phyloP scores from a whole-genome alignment of 805 yeast species.

The Kregervanrija fluxuum region DNA sequence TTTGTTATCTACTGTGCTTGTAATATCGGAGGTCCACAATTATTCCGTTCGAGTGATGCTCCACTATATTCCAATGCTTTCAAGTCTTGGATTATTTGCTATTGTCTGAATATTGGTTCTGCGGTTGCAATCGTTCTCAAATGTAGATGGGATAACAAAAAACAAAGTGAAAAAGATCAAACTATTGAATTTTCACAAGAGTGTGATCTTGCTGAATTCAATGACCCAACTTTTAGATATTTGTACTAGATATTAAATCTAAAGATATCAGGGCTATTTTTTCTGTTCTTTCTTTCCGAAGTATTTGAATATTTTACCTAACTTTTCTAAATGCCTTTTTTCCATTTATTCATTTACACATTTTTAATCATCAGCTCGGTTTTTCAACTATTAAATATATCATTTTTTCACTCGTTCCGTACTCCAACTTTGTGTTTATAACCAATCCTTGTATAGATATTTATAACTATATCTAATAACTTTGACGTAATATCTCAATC shows the following conservation, averaged over 20 bases:
- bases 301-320: no score
- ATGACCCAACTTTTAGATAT: slow-evolving; percentile 17
- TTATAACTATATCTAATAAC: no score
- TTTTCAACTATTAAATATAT: no score
- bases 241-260: slow-evolving; percentile 6
- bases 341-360: no score
- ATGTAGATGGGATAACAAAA: slow-evolving; percentile 9
- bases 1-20: slow-evolving; percentile 60
- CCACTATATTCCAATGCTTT: slow-evolving; percentile 55
- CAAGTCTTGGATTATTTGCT: slow-evolving; percentile 45
- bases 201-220: slow-evolving; percentile 6
- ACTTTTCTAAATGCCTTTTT: no score
- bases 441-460: no score
- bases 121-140: slow-evolving; percentile 11
- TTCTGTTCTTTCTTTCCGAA: no score
- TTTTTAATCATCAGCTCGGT: no score
- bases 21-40: slow-evolving; percentile 64
- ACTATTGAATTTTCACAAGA: not conserved
- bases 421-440: no score
- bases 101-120: slow-evolving; percentile 20
- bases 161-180: slow-evolving; percentile 3
- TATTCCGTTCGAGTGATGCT: slow-evolving; percentile 48
- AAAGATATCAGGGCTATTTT: no score
- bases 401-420: no score
- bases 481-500: no score